phyloP scores from a whole-genome alignment of 129 eudicot species.

The Gnaphalium uliginosum region DNA sequence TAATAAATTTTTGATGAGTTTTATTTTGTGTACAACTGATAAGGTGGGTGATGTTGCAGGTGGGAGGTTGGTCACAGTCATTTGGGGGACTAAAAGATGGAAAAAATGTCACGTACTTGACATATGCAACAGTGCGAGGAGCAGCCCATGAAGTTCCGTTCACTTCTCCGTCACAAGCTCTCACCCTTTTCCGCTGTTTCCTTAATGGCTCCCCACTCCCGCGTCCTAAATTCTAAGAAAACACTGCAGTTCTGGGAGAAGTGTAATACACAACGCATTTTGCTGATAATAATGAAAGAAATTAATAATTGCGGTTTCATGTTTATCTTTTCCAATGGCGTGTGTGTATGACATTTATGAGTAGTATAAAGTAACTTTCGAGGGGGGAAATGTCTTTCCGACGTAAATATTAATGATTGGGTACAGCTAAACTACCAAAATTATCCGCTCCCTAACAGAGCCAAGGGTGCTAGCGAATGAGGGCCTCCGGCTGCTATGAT shows the following conservation, averaged over 20 bases:
- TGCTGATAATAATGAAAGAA: neutral
- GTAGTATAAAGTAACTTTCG: neutral
- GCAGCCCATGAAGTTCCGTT: constrained; percentile 41
- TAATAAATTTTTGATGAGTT: neutral
- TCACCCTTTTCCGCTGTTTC: constrained; percentile 33
- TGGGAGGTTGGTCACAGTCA: constrained; percentile 38
- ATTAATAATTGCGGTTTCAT: neutral
- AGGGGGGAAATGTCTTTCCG: constrained; percentile 9
- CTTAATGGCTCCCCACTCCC: constrained; percentile 34
- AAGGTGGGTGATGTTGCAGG: constrained; percentile 13
- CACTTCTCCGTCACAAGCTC: constrained; percentile 37
- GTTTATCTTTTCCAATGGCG: neutral
- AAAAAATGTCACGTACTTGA: constrained; percentile 30
- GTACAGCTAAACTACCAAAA: constrained; percentile 9
- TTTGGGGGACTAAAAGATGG: constrained; percentile 37
- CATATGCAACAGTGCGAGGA: constrained; percentile 34
- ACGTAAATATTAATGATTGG: neutral
- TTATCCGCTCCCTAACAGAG: neutral
- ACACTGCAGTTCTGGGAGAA: neutral
- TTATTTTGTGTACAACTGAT: neutral
- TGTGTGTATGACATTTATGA: neutral
- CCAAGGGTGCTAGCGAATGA: neutral
- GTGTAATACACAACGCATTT: neutral
- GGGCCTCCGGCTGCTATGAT: constrained; percentile 38
- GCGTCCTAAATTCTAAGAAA: constrained; percentile 27